These are phyloP conservation scores for Curvularia hawaiiensis DNA, from an alignment of 2,329 filamentous ascomycete species.

Conservation along the genomic window DNA sequence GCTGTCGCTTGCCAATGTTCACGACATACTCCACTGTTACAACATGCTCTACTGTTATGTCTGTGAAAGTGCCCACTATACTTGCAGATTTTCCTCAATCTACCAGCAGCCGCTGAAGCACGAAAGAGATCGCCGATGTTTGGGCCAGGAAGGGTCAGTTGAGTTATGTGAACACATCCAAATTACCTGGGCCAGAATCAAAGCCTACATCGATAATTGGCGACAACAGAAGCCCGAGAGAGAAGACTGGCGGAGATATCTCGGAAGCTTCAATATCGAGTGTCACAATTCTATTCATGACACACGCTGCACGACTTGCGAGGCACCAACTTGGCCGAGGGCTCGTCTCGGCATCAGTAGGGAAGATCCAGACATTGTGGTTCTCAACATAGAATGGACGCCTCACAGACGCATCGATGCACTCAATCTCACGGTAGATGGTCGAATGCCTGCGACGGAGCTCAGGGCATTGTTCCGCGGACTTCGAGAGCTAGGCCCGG, in stretches of 20 bases:
- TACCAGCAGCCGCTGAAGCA: neutral
- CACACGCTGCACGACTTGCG: constrained; percentile 22
- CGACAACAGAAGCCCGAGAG: constrained; percentile 4
- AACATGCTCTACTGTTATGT: neutral
- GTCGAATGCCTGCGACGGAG: constrained; percentile 23
- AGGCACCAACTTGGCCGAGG: constrained; percentile 26
- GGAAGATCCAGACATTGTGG: constrained; percentile 11
- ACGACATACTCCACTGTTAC: no score
- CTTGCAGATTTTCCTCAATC: neutral
- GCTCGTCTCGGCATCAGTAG: constrained; percentile 19
- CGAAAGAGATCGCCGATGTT: constrained; percentile 9
- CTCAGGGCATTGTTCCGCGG: constrained; percentile 21
- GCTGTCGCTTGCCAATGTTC: no score
- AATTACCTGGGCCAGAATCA: constrained; percentile 27
- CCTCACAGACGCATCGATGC: constrained; percentile 23
- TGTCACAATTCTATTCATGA: constrained; percentile 28
- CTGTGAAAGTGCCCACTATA: neutral
- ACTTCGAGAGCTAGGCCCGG: neutral
- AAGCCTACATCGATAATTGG: constrained; percentile 23
- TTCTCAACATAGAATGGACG: constrained; percentile 27
- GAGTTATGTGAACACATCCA: constrained; percentile 23
- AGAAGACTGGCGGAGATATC: constrained; percentile 22
- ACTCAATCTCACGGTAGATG: constrained; percentile 23
- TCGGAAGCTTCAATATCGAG: constrained; percentile 25
- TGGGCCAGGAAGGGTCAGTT: constrained; percentile 24